A percentile compares a stretch with the other conserved stretches of the same genome.
phyloP scores from a whole-genome alignment of 2,329 filamentous ascomycete genomes.

The Trichoderma oligosporum region DNA sequence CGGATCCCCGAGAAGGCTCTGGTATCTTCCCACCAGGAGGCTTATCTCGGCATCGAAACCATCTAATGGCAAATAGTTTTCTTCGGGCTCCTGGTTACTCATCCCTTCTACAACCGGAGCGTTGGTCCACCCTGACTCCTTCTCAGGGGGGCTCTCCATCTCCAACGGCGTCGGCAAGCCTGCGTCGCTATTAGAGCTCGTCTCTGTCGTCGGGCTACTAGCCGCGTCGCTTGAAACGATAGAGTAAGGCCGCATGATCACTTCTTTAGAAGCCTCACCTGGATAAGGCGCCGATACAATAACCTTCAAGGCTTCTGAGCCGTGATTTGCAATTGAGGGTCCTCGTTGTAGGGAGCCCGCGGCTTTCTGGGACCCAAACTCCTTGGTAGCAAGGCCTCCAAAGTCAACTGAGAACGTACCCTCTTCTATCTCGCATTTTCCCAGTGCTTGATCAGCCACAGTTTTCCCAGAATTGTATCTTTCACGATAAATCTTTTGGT shows the following conservation, averaged over 20 bases:
- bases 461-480: not conserved
- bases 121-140: slow-evolving; percentile 26
- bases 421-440: slow-evolving; percentile 16
- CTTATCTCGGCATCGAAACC: slow-evolving; percentile 32
- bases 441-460: slow-evolving; percentile 21
- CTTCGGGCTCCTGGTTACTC: slow-evolving; percentile 27
- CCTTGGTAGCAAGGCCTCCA: slow-evolving; percentile 36
- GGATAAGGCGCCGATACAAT: slow-evolving; percentile 16
- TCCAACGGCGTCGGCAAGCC: slow-evolving; percentile 38
- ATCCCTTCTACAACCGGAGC: slow-evolving; percentile 22
- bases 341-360: slow-evolving; percentile 21
- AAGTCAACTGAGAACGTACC: slow-evolving; percentile 33
- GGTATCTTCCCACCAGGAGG: slow-evolving; percentile 36
- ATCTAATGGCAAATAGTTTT: slow-evolving; percentile 32
- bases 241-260: slow-evolving; percentile 21
- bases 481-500: slow-evolving; percentile 31
- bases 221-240: slow-evolving; percentile 37
- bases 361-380: slow-evolving; percentile 29
- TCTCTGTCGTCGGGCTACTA: slow-evolving; percentile 36
- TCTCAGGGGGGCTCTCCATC: slow-evolving; percentile 29
- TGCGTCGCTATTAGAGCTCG: slow-evolving; percentile 24
- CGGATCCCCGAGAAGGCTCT: slow-evolving; percentile 34
- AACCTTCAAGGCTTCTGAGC: slow-evolving; percentile 13
- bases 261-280: not conserved
- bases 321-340: slow-evolving; percentile 6